Percentiles rank a stretch among this genome's conserved stretches.
Conservation (phyloP, 805 yeast species). For the Cyberlindnera suaveolens region DNA sequence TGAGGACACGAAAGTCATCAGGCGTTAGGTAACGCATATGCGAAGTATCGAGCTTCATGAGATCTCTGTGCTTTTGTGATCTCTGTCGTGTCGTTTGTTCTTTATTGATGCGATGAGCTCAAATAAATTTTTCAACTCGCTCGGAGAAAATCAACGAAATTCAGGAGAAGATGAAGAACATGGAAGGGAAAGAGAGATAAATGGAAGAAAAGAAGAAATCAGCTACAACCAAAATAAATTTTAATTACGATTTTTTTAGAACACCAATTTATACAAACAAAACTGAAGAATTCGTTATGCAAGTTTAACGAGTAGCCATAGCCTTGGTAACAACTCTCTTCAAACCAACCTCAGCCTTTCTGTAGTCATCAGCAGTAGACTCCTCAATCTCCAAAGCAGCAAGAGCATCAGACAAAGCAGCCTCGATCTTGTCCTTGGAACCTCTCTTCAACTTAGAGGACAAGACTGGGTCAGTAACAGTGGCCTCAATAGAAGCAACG, state of each 20-base stretch:
- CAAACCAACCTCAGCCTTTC: slow-evolving; percentile 98
- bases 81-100: not conserved
- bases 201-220: too few relatives aligned
- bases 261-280: slow-evolving; percentile 9
- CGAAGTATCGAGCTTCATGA: slow-evolving; percentile 86
- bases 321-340: slow-evolving; percentile 99
- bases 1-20: slow-evolving; percentile 85
- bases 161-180: not conserved
- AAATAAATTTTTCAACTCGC: not conserved
- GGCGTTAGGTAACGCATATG: slow-evolving; percentile 90
- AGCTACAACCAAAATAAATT: not conserved
- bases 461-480: slow-evolving; percentile 96
- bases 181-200: not conserved
- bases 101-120: slow-evolving; percentile 1
- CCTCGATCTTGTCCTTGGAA: slow-evolving; percentile 94
- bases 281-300: slow-evolving; percentile 10
- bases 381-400: slow-evolving; percentile 97
- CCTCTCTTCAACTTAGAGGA: slow-evolving; percentile 97
- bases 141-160: not conserved
- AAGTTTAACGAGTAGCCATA: slow-evolving; percentile 86
- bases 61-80: slow-evolving; percentile 5
- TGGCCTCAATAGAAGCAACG: slow-evolving; percentile 91
- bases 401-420: slow-evolving; percentile 96
- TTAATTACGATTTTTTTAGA: slow-evolving; percentile 4
- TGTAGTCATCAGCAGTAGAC: slow-evolving; percentile 91